Conservation (phyloP, 1,284 basidiomycete genomes). For the Gymnopus androsaceus region DNA sequence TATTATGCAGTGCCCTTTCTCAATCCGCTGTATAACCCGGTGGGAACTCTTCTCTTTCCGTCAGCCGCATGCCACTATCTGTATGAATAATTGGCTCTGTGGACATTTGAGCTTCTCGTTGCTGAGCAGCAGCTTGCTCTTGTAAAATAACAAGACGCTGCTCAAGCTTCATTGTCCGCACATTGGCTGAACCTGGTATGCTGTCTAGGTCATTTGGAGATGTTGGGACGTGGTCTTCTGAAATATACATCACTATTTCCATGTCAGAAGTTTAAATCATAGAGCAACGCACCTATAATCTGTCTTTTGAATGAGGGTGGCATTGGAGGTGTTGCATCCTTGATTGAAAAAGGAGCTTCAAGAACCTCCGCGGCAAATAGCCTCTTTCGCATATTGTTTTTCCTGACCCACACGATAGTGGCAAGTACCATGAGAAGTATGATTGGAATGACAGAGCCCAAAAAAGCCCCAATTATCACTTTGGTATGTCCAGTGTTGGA, state of each 20-base stretch:
- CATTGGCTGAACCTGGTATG: not conserved
- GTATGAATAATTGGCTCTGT: slow-evolving; percentile 8
- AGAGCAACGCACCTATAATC: too few relatives aligned
- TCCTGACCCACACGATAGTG: not conserved
- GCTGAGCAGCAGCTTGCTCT: not conserved
- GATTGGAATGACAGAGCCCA: not conserved
- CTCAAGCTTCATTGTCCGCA: slow-evolving; percentile 1
- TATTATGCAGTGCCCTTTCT: too few relatives aligned
- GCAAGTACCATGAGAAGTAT: not conserved
- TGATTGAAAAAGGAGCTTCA: not conserved
- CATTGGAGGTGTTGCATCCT: too few relatives aligned
- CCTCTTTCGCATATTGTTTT: not conserved
- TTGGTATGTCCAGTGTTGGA: not conserved
- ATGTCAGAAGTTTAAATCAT: too few relatives aligned
- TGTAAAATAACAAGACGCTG: slow-evolving; percentile 1
- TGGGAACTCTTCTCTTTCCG: not conserved
- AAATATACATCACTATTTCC: too few relatives aligned
- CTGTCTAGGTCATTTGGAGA: not conserved
- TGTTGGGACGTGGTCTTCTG: not conserved
- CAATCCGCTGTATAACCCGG: slow-evolving; percentile 1
- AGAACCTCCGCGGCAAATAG: not conserved
- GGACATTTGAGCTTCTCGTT: not conserved
- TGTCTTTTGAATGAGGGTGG: too few relatives aligned
- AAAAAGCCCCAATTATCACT: not conserved
- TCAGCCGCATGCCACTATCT: slow-evolving; percentile 2